Base-by-base conservation (phyloP, 2,329 filamentous ascomycete species). In the Cadophora gregata region DNA sequence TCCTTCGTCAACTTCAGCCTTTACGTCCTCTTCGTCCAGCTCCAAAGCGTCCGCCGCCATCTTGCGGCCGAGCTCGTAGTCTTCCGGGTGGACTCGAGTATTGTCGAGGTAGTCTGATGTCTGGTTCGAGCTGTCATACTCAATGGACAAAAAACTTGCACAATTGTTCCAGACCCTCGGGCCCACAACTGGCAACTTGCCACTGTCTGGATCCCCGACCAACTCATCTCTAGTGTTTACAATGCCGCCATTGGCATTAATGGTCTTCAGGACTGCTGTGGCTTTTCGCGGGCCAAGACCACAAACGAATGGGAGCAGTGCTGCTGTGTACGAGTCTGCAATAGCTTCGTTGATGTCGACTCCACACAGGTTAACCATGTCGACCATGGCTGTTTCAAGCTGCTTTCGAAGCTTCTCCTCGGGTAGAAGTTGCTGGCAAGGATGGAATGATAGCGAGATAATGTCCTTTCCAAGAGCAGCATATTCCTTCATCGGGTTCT, bases 31-130 rank as follows among this genome's bases (percentile, higher is more conserved):
- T 80, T 99, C 96, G 73, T 99, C 96, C 72, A 99, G 85, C 77
- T 97, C 95, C 58, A 99, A 84, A 19, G 96, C 96, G 82, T 99
- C 96, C 3, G 96, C 96, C 24, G 96, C 96, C 90, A 99, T 98
- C 81, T 99, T 99, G 73, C 95, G 92, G 59, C 93, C 96, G 69
- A 99, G 90, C 73, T 99, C 96, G 79, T 99, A 99, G 77, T 99
- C 96, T 81, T 99, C 96, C 1, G 96, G 96, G 76, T 99, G 96
- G 21, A 99, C 93, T 82, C 96, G 92, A 56, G 96, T 99, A 77
- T 96, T 97, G 80, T 99, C 96, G 29, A 99, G 85, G 66, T 96
- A 97, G 77, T 99, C 96, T 0, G 94, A 93, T 16, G 91, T 86
- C 1, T 90, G 86, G 73, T 93, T 93, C 16, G 90, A 88, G n/a